Evolutionary conservation across 345 rosid genomes (phyloP).

Genomic region (Brassica carinata): DNA sequence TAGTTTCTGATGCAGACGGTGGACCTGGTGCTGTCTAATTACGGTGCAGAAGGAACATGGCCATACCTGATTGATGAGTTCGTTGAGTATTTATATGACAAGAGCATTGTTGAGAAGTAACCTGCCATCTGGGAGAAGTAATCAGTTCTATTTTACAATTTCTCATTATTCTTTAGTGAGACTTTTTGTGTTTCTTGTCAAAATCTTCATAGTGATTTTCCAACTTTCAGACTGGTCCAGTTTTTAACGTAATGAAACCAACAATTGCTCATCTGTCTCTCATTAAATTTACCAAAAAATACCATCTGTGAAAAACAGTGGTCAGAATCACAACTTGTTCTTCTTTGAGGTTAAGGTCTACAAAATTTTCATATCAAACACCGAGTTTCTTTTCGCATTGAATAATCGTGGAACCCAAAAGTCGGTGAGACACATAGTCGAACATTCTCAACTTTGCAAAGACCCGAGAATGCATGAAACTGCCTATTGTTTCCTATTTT

Average conservation of each 20-base stretch:
- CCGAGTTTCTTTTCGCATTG: too few species aligned
- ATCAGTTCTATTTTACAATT: conserved; percentile 7
- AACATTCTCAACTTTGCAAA: too few species aligned
- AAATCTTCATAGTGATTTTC: conserved; percentile 20
- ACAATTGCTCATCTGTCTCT: too few species aligned
- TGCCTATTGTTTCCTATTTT: not conserved
- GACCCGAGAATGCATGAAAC: not conserved
- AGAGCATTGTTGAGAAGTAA: conserved; percentile 45
- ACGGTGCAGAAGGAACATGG: conserved; percentile 97
- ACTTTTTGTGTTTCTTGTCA: conserved; percentile 24
- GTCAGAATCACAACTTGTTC: too few species aligned
- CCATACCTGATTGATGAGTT: conserved; percentile 96
- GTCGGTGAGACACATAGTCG: too few species aligned
- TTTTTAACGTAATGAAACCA: not conserved
- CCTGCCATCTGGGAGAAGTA: conserved; percentile 30
- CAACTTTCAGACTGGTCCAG: conserved; percentile 20
- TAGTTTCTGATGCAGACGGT: conserved; percentile 52
- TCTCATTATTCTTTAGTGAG: conserved; percentile 20
- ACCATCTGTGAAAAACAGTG: too few species aligned
- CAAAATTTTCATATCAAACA: too few species aligned
- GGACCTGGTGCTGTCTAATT: too few species aligned
- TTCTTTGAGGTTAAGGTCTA: too few species aligned
- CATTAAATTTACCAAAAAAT: too few species aligned
- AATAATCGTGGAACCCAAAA: too few species aligned
- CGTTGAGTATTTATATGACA: conserved; percentile 81